Evolutionary conservation across 768 basidiomycete species (phyloP).

Genomic region (Lactarius sp.): DNA sequence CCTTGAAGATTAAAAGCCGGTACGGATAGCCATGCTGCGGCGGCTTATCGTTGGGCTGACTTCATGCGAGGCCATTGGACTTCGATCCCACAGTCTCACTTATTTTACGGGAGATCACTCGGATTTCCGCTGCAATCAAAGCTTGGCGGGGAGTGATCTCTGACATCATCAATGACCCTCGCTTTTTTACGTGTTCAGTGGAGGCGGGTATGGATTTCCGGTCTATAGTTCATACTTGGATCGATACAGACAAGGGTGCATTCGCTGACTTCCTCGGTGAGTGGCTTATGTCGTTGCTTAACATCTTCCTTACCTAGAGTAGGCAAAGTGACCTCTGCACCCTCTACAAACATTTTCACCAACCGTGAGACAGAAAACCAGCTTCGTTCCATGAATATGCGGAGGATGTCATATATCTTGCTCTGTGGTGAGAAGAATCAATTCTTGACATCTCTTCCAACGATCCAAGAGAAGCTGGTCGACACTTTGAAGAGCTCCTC

Average conservation of each 20-base stretch:
- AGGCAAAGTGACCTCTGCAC: constrained; percentile 76
- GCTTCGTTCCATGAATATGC: constrained; percentile 76
- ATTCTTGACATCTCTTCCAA: constrained; percentile 82
- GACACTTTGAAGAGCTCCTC: constrained; percentile 80
- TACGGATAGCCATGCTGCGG: constrained; percentile 29
- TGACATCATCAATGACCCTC: constrained; percentile 80
- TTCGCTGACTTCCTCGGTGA: constrained; percentile 79
- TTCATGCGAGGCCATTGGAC: constrained; percentile 63
- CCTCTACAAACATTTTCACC: constrained; percentile 94
- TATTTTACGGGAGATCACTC: constrained; percentile 74
- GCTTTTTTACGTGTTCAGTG: constrained; percentile 76
- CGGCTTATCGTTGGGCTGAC: constrained; percentile 15
- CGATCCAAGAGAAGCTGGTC: constrained; percentile 95
- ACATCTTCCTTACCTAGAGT: constrained; percentile 29
- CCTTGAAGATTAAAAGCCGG: constrained; percentile 74
- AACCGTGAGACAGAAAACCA: constrained; percentile 94
- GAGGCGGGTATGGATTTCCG: constrained; percentile 62
- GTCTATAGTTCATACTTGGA: constrained; percentile 69
- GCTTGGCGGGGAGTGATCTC: constrained; percentile 77
- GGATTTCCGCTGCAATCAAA: constrained; percentile 70
- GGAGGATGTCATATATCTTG: constrained; percentile 83
- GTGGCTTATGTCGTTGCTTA: constrained; percentile 28
- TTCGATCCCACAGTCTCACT: constrained; percentile 61
- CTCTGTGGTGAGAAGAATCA: constrained; percentile 87
- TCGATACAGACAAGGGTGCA: constrained; percentile 82